These are phyloP conservation scores for Cladosporium colombiae DNA, from an alignment of 2,329 filamentous ascomycete species.

Conservation along the genomic window DNA sequence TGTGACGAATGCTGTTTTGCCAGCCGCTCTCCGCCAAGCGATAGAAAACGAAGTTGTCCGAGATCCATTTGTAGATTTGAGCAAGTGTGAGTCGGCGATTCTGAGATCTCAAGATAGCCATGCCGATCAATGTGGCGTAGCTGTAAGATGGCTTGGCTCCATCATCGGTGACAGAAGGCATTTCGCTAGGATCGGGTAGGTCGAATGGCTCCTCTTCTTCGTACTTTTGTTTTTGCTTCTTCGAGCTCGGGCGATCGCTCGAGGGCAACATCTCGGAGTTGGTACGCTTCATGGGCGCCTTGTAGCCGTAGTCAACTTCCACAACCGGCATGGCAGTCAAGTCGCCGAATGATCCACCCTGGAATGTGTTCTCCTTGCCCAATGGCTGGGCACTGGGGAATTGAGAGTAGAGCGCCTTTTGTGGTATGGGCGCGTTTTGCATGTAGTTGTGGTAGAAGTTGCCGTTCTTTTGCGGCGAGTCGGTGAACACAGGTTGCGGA, in stretches of 20 bases:
- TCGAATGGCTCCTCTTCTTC: conserved; percentile 51
- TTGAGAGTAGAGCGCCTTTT: conserved; percentile 20
- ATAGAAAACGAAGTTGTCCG: conserved; percentile 91
- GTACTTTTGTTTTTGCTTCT: conserved; percentile 66
- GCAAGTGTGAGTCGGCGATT: conserved; percentile 82
- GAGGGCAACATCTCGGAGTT: conserved; percentile 66
- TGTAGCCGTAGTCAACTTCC: conserved; percentile 47
- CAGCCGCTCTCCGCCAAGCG: conserved; percentile 81
- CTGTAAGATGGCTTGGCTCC: conserved; percentile 87
- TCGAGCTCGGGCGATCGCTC: conserved; percentile 62
- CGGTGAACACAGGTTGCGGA: conserved; percentile 57
- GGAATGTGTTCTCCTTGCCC: conserved; percentile 30
- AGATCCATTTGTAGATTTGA: conserved; percentile 99
- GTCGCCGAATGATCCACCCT: conserved; percentile 39
- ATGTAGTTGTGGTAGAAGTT: conserved; percentile 40
- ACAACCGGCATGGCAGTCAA: conserved; percentile 40
- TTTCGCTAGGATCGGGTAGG: conserved; percentile 73
- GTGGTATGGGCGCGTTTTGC: conserved; percentile 26
- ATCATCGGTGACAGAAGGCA: conserved; percentile 79
- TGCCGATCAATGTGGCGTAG: conserved; percentile 92
- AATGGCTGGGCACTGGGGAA: conserved; percentile 16
- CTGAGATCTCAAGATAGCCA: conserved; percentile 89
- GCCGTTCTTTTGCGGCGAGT: conserved; percentile 67
- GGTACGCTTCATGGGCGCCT: conserved; percentile 56
- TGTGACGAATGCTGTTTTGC: conserved; percentile 99